Conservation (phyloP, 2,329 filamentous ascomycete genomes). For the Ceratocystiopsis minuta region DNA sequence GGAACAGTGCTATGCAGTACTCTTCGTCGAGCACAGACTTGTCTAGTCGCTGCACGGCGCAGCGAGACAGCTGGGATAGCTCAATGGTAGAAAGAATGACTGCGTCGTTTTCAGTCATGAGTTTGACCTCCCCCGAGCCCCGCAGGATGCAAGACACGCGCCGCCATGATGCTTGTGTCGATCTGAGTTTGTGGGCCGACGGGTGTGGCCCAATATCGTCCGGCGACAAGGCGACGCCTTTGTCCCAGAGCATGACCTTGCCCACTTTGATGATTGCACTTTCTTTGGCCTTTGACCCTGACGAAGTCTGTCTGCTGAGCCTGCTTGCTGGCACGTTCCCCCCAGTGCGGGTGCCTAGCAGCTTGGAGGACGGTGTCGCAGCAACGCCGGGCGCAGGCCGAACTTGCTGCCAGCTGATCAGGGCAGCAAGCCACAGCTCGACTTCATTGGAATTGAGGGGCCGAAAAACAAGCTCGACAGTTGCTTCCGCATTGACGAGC, state of each 20-base stretch:
- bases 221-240: constrained; percentile 38
- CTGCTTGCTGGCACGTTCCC: too few species aligned
- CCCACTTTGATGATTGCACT: constrained; percentile 88
- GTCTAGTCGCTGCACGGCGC: constrained; percentile 78
- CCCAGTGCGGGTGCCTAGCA: too few species aligned
- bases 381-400: constrained; percentile 25
- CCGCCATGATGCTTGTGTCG: constrained; percentile 52
- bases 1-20: constrained; percentile 88
- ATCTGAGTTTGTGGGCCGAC: constrained; percentile 37
- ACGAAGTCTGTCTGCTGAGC: constrained; percentile 18
- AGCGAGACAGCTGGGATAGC: constrained; percentile 72
- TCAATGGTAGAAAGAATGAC: constrained; percentile 68
- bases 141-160: constrained; percentile 83
- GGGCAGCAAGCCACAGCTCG: constrained; percentile 62
- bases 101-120: constrained; percentile 73
- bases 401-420: constrained; percentile 68
- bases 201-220: constrained; percentile 37
- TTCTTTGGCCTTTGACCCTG: constrained; percentile 37
- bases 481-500: constrained; percentile 33
- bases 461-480: constrained; percentile 44
- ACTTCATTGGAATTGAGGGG: constrained; percentile 48
- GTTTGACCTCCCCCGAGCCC: constrained; percentile 85
- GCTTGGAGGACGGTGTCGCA: constrained; percentile 21
- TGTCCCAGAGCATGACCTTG: constrained; percentile 83
- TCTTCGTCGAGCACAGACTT: constrained; percentile 82